A percentile compares a stretch with the other conserved stretches of the same genome.
Evolutionary conservation across 805 yeast species (phyloP).

Genomic region (Candida tammaniensis): DNA sequence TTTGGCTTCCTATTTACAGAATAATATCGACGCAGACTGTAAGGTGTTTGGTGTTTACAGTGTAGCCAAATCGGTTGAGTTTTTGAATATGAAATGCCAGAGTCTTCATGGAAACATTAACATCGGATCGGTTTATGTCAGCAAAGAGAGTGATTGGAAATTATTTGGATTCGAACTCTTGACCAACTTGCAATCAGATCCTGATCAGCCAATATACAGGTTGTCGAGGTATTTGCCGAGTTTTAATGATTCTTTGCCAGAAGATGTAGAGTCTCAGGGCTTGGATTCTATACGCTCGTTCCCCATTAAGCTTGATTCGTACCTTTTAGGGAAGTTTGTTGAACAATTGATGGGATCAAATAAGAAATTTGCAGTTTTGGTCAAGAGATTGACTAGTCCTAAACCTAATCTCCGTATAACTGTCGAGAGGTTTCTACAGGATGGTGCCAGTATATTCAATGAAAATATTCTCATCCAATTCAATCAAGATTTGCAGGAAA

Average conservation of each 20-base stretch:
- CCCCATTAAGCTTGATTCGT: conserved; percentile 59
- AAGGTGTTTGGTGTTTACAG: conserved; percentile 54
- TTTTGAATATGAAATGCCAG: conserved; percentile 54
- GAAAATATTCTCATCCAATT: conserved; percentile 50
- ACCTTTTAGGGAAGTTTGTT: conserved; percentile 57
- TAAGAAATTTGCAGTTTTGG: not conserved
- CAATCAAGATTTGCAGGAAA: conserved; percentile 51
- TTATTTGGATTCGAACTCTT: conserved; percentile 77
- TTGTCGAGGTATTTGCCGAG: conserved; percentile 23
- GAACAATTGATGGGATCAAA: conserved; percentile 1
- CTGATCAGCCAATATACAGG: conserved; percentile 42
- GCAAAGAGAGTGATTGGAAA: conserved; percentile 74
- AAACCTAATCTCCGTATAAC: conserved; percentile 33
- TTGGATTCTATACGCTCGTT: conserved; percentile 33
- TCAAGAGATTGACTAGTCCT: conserved; percentile 34
- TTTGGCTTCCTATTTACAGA: conserved; percentile 36
- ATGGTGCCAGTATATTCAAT: conserved; percentile 19
- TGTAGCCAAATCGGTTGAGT: conserved; percentile 53
- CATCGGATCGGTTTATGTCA: conserved; percentile 58
- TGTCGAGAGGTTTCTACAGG: conserved; percentile 26
- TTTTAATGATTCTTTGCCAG: conserved; percentile 38
- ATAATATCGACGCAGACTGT: conserved; percentile 11
- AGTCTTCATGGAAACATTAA: conserved; percentile 66
- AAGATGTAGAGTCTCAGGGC: conserved; percentile 47
- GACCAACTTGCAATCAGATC: conserved; percentile 46